Percentiles rank a stretch among this genome's conserved stretches.
Evolutionary conservation across 2,329 filamentous ascomycete genomes (phyloP).

Genomic region (Zasmidium citrigriseum): DNA sequence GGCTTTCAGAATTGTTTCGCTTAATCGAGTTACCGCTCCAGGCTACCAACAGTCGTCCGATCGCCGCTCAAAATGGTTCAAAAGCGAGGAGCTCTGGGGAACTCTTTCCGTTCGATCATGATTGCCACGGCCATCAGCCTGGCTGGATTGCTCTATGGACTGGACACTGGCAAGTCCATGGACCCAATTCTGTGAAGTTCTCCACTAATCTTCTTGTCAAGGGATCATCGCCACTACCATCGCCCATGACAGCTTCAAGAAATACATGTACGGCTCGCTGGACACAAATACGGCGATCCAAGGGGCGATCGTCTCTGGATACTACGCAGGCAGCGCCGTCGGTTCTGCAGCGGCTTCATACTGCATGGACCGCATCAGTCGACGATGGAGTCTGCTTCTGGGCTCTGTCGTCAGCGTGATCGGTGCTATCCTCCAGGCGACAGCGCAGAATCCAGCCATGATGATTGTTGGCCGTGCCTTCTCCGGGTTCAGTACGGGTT

Average conservation of each 20-base stretch:
- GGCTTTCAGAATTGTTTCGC: no score
- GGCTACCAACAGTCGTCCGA: neutral
- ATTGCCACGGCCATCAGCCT: constrained; percentile 6
- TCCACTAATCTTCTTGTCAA: neutral
- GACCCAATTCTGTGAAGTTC: neutral
- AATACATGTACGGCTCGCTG: constrained; percentile 35
- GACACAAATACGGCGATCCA: constrained; percentile 29
- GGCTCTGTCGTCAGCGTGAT: constrained; percentile 18
- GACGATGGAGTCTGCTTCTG: constrained; percentile 36
- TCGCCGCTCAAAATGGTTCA: neutral
- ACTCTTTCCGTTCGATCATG: constrained; percentile 7
- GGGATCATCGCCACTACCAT: constrained; percentile 36
- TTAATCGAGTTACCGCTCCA: no score
- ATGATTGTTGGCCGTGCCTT: constrained; percentile 31
- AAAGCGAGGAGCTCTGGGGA: constrained; percentile 3
- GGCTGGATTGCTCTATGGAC: constrained; percentile 5
- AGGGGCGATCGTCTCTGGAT: constrained; percentile 37
- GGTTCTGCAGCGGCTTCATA: constrained; percentile 36
- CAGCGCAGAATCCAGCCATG: constrained; percentile 17
- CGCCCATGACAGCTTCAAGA: constrained; percentile 35
- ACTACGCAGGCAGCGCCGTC: constrained; percentile 37
- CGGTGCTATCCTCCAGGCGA: constrained; percentile 26
- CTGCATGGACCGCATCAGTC: constrained; percentile 37
- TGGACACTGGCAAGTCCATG: constrained; percentile 27
- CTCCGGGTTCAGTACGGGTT: constrained; percentile 29